Conservation (phyloP, 306 rosid genomes). For the Cicer yamashitae region DNA sequence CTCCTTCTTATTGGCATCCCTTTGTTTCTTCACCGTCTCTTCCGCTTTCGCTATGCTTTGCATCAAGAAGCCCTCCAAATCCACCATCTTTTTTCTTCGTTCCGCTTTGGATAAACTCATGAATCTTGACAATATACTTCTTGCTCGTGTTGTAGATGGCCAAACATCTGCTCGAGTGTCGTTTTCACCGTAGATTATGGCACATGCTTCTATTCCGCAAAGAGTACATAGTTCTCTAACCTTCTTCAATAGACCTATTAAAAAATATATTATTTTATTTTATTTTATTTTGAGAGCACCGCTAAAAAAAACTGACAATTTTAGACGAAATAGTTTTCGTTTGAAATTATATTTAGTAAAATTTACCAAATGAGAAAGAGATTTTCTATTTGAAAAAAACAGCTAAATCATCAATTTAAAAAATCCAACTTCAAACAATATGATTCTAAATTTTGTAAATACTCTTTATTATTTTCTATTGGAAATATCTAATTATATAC, state of each 20-base stretch:
- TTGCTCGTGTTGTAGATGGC: slow-evolving; percentile 33
- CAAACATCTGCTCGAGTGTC: slow-evolving; percentile 45
- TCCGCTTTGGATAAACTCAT: not conserved
- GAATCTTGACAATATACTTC: slow-evolving; percentile 19
- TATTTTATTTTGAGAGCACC: fast-evolving
- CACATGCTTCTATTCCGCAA: slow-evolving; percentile 43
- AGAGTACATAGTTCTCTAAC: slow-evolving; percentile 10
- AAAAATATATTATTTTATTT: too few species aligned
- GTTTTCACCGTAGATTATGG: too few species aligned
- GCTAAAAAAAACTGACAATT: too few species aligned
- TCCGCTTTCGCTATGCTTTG: slow-evolving; percentile 20
- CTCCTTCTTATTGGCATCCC: not conserved
- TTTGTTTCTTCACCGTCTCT: not conserved
- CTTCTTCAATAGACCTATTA: not conserved
- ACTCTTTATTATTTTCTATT: too few species aligned
- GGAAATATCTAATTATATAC: too few species aligned
- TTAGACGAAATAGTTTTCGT: too few species aligned
- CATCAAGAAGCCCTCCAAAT: slow-evolving; percentile 35
- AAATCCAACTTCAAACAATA: too few species aligned
- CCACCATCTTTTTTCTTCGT: slow-evolving; percentile 40
- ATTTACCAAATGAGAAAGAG: too few species aligned
- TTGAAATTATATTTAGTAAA: too few species aligned
- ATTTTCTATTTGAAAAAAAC: too few species aligned
- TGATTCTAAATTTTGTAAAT: too few species aligned
- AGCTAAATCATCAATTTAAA: too few species aligned